phyloP scores from a whole-genome alignment of 116 monocot species.

The Dioscorea cayenensis region DNA sequence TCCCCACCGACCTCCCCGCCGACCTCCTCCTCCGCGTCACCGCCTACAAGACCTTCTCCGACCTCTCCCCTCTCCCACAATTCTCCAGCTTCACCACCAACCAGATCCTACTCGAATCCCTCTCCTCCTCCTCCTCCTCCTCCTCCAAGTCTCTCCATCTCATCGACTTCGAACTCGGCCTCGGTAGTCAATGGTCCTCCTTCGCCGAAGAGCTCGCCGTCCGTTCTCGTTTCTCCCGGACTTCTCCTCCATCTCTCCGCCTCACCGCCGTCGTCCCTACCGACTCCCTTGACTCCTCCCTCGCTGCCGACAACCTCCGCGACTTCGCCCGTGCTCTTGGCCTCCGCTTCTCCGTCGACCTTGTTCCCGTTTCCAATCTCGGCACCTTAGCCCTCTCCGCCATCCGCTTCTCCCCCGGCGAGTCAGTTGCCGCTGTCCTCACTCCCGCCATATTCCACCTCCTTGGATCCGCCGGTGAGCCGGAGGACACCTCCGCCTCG shows the following conservation, averaged over 20 bases:
- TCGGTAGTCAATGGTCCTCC: slow-evolving; percentile 75
- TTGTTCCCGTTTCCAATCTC: slow-evolving; percentile 32
- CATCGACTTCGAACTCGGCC: slow-evolving; percentile 70
- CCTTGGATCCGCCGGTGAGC: background rate
- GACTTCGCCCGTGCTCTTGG: slow-evolving; percentile 65
- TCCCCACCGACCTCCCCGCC: slow-evolving; percentile 9
- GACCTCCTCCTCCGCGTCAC: slow-evolving; percentile 50
- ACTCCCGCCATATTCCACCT: background rate
- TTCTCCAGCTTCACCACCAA: slow-evolving; percentile 85
- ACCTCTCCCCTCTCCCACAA: slow-evolving; percentile 68
- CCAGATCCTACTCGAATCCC: slow-evolving; percentile 65
- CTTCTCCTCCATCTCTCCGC: slow-evolving; percentile 36
- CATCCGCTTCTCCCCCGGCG: slow-evolving; percentile 11
- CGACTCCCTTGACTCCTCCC: slow-evolving; percentile 44
- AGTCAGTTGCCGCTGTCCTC: background rate
- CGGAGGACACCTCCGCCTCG: background rate
- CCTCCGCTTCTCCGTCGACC: slow-evolving; percentile 44
- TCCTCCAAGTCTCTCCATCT: slow-evolving; percentile 31
- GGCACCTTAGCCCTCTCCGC: slow-evolving; percentile 25
- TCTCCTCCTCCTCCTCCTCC: slow-evolving; percentile 19
- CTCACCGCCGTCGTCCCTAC: slow-evolving; percentile 73
- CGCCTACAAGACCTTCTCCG: slow-evolving; percentile 67
- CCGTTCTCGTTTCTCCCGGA: slow-evolving; percentile 26
- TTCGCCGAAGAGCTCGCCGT: slow-evolving; percentile 57
- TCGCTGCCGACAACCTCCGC: slow-evolving; percentile 77